Evolutionary conservation across 139 green algal genomes (phyloP).

Genomic region (Microglena sp.): DNA sequence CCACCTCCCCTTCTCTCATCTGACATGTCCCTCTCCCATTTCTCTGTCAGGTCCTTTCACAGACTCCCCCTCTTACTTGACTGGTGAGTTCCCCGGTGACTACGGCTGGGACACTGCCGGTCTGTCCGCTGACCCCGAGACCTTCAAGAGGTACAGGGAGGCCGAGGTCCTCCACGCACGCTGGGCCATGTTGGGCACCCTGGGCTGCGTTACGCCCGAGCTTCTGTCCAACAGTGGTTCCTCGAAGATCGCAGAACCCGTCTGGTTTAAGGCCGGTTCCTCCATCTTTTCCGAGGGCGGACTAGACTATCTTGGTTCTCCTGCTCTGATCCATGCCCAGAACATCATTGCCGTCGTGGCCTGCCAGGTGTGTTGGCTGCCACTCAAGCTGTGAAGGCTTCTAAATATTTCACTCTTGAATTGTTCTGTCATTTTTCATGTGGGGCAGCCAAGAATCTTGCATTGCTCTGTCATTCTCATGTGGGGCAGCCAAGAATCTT

Average conservation of each 20-base stretch:
- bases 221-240: conserved; percentile 36
- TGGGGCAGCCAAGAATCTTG: too few relatives aligned
- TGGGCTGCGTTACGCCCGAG: conserved; percentile 53
- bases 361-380: conserved; percentile 74
- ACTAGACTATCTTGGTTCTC: conserved; percentile 92
- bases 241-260: conserved; percentile 61
- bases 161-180: conserved; percentile 77
- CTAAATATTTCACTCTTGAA: too few relatives aligned
- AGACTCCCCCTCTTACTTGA: conserved; percentile 49
- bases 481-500: too few relatives aligned
- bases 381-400: too few relatives aligned
- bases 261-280: conserved; percentile 95
- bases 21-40: too few relatives aligned
- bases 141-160: conserved; percentile 56
- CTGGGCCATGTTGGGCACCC: conserved; percentile 91
- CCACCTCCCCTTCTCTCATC: too few relatives aligned
- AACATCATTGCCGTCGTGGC: conserved; percentile 86
- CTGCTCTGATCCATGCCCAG: conserved; percentile 87
- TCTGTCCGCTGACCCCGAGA: conserved; percentile 83
- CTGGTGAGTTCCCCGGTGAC: conserved; percentile 78
- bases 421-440: too few relatives aligned
- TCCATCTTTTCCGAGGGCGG: conserved; percentile 84
- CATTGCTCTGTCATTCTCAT: too few relatives aligned
- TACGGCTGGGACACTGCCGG: conserved; percentile 93
- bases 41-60: conserved; percentile 72